phyloP scores from a whole-genome alignment of 345 rosid species.

The Xanthoceras sorbifolium region DNA sequence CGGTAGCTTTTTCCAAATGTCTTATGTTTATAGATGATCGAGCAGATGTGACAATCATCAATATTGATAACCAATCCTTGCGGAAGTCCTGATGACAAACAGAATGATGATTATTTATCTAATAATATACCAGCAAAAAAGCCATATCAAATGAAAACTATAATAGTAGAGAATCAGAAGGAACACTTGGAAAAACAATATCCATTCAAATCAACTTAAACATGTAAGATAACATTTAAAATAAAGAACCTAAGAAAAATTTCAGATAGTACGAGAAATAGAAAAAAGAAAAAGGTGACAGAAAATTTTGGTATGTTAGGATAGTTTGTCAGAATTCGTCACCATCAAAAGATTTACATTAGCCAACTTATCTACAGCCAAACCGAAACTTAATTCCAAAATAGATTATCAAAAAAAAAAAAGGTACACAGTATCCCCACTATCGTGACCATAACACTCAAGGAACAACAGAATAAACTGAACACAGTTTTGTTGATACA shows the following conservation, averaged over 20 bases:
- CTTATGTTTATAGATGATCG: slow-evolving; percentile 93
- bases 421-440: background rate
- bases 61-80: slow-evolving; percentile 90
- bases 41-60: slow-evolving; percentile 97
- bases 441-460: background rate
- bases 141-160: background rate
- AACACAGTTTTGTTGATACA: background rate
- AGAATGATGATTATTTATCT: slow-evolving; percentile 13
- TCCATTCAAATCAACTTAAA: background rate
- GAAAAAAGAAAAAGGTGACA: background rate
- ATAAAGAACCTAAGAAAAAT: background rate
- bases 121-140: slow-evolving; percentile 9
- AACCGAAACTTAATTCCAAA: background rate
- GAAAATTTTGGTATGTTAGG: background rate
- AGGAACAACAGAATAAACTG: background rate
- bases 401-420: background rate
- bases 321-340: background rate
- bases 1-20: slow-evolving; percentile 97
- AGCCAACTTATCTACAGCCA: background rate
- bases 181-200: background rate
- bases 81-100: slow-evolving; percentile 78
- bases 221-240: background rate
- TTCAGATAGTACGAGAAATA: background rate
- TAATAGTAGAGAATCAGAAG: background rate
- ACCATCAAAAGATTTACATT: background rate